Conservation (phyloP, 331 rosid genomes). For the Acacia concinna region DNA sequence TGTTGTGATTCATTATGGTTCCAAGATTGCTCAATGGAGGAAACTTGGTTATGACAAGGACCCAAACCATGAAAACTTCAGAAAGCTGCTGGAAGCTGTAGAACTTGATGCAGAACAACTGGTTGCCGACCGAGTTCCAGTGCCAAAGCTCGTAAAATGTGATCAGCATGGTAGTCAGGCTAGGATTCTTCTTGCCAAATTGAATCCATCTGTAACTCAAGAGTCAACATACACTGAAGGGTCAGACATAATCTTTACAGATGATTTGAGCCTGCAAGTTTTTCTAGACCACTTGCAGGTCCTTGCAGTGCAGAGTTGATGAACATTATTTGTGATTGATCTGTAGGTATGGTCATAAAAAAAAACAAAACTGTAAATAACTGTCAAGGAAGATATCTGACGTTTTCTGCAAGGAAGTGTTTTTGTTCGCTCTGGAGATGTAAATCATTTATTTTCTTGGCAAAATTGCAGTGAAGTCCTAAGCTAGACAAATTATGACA, state of each 20-base stretch:
- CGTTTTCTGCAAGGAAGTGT: conserved; percentile 24
- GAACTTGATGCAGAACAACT: conserved; percentile 78
- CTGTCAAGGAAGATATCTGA: conserved; percentile 30
- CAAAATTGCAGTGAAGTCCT: too few species aligned
- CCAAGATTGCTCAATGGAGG: conserved; percentile 84
- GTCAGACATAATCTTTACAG: conserved; percentile 77
- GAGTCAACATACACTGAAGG: conserved; percentile 76
- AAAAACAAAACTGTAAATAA: conserved; percentile 31
- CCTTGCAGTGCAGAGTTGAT: conserved; percentile 83
- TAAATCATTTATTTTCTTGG: conserved; percentile 33
- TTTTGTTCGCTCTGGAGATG: conserved; percentile 20
- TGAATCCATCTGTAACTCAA: conserved; percentile 98
- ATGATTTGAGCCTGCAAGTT: conserved; percentile 89
- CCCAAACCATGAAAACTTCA: conserved; percentile 75
- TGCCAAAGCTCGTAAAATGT: conserved; percentile 75
- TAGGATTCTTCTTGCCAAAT: conserved; percentile 92
- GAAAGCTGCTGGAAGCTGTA: conserved; percentile 85
- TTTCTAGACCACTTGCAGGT: conserved; percentile 87
- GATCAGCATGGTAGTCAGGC: conserved; percentile 95
- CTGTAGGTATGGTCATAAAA: background rate
- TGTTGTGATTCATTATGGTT: conserved; percentile 88
- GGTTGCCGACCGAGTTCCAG: conserved; percentile 71
- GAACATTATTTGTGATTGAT: conserved; percentile 9
- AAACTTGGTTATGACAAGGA: conserved; percentile 85
- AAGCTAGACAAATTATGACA: too few species aligned